Base-by-base conservation (phyloP, 306 rosid species). In the Rubus parviflorus region DNA sequence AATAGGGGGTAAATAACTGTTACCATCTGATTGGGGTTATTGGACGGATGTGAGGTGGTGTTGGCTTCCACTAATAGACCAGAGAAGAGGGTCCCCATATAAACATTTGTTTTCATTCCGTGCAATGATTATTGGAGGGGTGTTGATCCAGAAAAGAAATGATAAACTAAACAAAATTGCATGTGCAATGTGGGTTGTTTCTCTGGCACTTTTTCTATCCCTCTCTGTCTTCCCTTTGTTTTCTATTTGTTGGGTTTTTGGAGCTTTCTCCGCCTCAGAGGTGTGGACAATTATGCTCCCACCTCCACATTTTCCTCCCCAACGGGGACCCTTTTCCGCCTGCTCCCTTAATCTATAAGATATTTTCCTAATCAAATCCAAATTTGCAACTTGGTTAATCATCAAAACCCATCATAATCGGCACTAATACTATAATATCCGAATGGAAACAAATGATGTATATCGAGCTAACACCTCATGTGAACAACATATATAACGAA, bases 111-210 rank as follows among this genome's bases (percentile, higher is more conserved):
- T 85, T 87, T 87, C 80, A 86, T 83, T 86, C 91, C 85, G 82
- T 81, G 93, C 89, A 90, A 90, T 90, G 86, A 87, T 93, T 83
- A 70, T 47, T 41, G 62, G 79, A 19, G 86, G 75, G 81, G 72
- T 77, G 77, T 84, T 82, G 74, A 86, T 87, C 84, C 88, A 72
- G n/a, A 68, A 82, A 87, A 82, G 83, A 77, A 79, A 84, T 78
- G 74, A 81, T 77, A 85, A 81, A 84, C 80, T 61, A 82, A 75
- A 35, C 79, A 70, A 77, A 75, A 72, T 3, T 79, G 87, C 93
- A 91, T 91, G 93, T 89, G 98, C 81, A 57, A 49, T 77, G 90
- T 85, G 88, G 86, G 86, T 71, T 85, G 86, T 84, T 84, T 68
- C 81, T 75, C 89, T 84, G 85, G 51, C 90, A 79, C 82, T 82